These are phyloP conservation scores for Miscanthus lutarioriparius DNA, from an alignment of 176 grass and related monocot genomes.

Conservation along the genomic window DNA sequence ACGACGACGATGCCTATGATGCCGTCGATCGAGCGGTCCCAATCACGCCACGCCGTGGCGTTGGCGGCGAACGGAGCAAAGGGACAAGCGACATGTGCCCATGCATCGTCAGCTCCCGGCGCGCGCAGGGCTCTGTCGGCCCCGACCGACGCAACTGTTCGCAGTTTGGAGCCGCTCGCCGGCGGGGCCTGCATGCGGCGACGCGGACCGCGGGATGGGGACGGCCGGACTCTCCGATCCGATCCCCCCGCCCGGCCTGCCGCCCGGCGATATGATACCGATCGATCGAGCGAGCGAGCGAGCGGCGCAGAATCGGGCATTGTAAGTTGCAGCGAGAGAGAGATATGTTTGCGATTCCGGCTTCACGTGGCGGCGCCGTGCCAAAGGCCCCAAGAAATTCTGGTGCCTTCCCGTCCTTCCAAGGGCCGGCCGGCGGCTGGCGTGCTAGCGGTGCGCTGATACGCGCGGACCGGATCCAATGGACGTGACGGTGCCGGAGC, in stretches of 20 bases:
- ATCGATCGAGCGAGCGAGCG: too few species aligned
- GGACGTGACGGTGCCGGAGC: too few species aligned
- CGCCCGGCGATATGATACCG: too few species aligned
- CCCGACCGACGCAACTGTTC: slow-evolving; percentile 30
- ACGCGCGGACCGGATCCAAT: too few species aligned
- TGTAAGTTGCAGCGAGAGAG: too few species aligned
- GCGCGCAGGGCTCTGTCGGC: neutral
- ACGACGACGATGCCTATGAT: neutral
- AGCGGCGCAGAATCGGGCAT: too few species aligned
- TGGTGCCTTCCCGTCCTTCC: too few species aligned
- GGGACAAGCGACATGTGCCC: slow-evolving; percentile 24
- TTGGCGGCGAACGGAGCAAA: neutral
- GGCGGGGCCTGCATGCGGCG: slow-evolving; percentile 14
- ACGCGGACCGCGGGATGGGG: slow-evolving; percentile 4
- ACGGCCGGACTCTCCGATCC: neutral
- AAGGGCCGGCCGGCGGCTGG: too few species aligned
- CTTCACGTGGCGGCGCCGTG: too few species aligned
- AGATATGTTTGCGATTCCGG: too few species aligned
- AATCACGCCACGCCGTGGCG: neutral
- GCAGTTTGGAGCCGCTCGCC: slow-evolving; percentile 12
- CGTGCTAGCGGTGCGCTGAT: too few species aligned
- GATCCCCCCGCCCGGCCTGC: too few species aligned
- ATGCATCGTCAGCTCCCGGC: neutral
- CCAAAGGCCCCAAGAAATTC: neutral
- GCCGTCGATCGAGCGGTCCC: neutral